These are phyloP conservation scores for Backusella westeae DNA, from an alignment of 192 early-diverging fungal genomes.

Conservation along the genomic window DNA sequence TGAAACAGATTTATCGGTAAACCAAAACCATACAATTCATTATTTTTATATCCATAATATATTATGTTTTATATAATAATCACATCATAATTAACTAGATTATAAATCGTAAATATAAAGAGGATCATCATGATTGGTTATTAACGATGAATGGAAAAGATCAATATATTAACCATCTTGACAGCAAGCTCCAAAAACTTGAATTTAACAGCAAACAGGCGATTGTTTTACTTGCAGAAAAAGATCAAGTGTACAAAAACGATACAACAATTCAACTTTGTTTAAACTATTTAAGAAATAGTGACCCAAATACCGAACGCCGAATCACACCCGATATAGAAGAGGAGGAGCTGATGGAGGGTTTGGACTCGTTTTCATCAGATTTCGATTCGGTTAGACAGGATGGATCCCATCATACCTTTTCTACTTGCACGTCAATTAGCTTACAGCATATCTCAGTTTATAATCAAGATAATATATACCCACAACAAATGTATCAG, in stretches of 20 bases:
- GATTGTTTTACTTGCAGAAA: neutral
- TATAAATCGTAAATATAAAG: neutral
- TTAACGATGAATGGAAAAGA: neutral
- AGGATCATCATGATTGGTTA: neutral
- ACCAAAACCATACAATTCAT: neutral
- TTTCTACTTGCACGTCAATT: neutral
- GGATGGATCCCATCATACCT: neutral
- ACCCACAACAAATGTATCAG: neutral
- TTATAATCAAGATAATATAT: neutral
- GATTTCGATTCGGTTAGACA: neutral
- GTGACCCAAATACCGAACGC: neutral
- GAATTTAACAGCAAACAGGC: neutral
- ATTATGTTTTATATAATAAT: neutral
- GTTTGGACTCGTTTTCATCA: neutral
- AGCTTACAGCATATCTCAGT: neutral
- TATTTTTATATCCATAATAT: neutral
- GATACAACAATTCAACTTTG: neutral
- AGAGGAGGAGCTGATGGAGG: neutral
- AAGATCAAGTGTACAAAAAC: neutral
- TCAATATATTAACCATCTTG: neutral
- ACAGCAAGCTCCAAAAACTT: neutral
- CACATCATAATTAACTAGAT: neutral
- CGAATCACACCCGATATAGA: neutral
- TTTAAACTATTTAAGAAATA: neutral
- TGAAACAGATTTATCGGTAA: neutral